A percentile compares a stretch with the other conserved stretches of the same genome.
phyloP scores from a whole-genome alignment of 257 asterid species.

The Forsythia suspensa region DNA sequence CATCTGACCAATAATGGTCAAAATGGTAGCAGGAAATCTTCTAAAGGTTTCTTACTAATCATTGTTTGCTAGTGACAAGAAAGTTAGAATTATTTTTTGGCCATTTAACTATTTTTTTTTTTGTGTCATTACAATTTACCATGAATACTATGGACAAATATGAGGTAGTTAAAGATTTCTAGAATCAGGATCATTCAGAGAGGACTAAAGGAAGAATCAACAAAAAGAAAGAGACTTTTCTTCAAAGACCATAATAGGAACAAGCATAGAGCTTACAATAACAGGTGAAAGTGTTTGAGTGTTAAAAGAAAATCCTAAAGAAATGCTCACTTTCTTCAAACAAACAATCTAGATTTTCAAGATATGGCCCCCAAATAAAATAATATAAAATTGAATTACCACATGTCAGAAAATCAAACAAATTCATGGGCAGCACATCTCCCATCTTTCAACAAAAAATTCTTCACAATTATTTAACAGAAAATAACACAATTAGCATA shows the following conservation, averaged over 20 bases:
- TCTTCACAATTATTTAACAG: neutral
- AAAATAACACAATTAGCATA: neutral
- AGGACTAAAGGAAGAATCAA: neutral
- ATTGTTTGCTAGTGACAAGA: neutral
- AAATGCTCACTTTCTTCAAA: neutral
- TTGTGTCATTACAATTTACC: neutral
- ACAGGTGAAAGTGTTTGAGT: neutral
- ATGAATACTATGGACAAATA: too few relatives aligned
- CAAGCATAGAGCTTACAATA: neutral
- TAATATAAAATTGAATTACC: neutral
- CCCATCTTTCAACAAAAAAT: neutral
- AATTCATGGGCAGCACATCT: neutral
- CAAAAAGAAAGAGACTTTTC: neutral
- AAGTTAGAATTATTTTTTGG: too few relatives aligned
- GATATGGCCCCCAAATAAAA: neutral
- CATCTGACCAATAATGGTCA: neutral
- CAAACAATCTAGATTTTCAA: neutral
- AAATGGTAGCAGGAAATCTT: neutral
- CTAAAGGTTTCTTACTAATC: neutral
- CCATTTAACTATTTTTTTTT: neutral
- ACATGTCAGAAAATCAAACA: neutral
- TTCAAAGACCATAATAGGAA: neutral
- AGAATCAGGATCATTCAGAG: neutral
- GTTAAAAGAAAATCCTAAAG: neutral
- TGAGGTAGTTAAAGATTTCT: neutral